Evolutionary conservation across 2,329 filamentous ascomycete species (phyloP).

Genomic region (Cytospora schulzeri): DNA sequence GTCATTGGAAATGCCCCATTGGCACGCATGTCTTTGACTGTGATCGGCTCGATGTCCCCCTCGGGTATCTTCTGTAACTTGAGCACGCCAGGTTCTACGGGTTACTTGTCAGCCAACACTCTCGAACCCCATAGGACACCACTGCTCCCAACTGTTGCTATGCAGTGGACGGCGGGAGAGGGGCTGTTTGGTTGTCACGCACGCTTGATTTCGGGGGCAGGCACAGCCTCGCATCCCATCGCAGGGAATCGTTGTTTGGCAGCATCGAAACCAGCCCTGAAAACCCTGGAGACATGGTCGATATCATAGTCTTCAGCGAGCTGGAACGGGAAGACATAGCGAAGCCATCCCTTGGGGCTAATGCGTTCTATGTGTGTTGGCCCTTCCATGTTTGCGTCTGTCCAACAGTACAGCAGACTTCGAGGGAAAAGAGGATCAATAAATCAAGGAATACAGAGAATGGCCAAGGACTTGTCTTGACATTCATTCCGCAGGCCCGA

Average conservation of each 20-base stretch:
- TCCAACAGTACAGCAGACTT: not conserved
- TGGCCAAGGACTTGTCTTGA: too few relatives aligned
- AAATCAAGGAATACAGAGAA: too few relatives aligned
- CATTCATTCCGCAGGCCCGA: too few relatives aligned
- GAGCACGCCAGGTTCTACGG: slow-evolving; percentile 35
- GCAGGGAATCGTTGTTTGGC: slow-evolving; percentile 35
- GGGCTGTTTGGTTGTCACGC: not conserved
- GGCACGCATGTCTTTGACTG: slow-evolving; percentile 33
- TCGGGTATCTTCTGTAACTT: slow-evolving; percentile 35
- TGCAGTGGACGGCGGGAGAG: not conserved
- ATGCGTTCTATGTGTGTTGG: slow-evolving; percentile 38
- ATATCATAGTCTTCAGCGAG: slow-evolving; percentile 36
- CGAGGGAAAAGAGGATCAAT: too few relatives aligned
- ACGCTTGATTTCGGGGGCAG: slow-evolving; percentile 34
- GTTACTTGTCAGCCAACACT: not conserved
- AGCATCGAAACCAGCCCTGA: slow-evolving; percentile 35
- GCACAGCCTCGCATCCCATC: slow-evolving; percentile 37
- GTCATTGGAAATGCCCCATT: slow-evolving; percentile 31
- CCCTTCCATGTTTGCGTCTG: not conserved
- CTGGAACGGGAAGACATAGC: slow-evolving; percentile 39
- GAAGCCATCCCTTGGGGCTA: slow-evolving; percentile 39
- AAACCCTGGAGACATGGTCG: slow-evolving; percentile 31
- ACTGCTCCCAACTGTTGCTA: not conserved
- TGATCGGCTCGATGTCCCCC: slow-evolving; percentile 32
- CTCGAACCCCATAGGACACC: not conserved